These are phyloP conservation scores for Jacaranda mimosifolia DNA, from an alignment of 257 asterid genomes.

Conservation along the genomic window DNA sequence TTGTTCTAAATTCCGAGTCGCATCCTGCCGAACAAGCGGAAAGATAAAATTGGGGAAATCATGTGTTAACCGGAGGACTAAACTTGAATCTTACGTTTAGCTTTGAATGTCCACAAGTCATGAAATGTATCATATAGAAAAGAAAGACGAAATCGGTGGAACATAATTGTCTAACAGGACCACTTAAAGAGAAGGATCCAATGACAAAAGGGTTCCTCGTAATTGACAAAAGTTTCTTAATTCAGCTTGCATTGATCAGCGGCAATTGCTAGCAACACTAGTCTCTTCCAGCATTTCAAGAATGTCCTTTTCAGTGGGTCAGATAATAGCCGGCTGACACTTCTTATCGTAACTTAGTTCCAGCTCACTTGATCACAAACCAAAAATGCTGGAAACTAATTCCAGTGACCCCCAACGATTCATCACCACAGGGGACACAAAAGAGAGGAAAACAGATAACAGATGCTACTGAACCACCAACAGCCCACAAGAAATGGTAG, in stretches of 20 bases:
- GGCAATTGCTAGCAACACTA: background rate
- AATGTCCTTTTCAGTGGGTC: no score
- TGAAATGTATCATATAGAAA: background rate
- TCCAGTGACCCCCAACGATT: no score
- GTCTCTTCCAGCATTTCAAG: no score
- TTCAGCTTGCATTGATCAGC: background rate
- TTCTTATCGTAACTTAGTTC: no score
- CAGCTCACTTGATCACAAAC: no score
- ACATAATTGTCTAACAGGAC: background rate
- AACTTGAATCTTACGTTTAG: background rate
- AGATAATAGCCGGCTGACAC: no score
- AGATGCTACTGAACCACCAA: no score
- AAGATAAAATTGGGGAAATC: background rate
- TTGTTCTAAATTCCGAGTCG: background rate
- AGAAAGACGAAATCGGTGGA: background rate
- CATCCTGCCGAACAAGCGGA: background rate
- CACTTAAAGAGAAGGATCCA: background rate
- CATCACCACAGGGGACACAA: no score
- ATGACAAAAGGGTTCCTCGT: background rate
- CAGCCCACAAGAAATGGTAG: no score
- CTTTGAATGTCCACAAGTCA: background rate
- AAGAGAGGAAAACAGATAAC: no score
- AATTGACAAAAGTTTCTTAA: background rate
- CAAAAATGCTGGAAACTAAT: no score
- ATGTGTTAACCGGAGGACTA: background rate